Conservation (phyloP, 805 yeast species). For the Tanozyma kutaoensis region DNA sequence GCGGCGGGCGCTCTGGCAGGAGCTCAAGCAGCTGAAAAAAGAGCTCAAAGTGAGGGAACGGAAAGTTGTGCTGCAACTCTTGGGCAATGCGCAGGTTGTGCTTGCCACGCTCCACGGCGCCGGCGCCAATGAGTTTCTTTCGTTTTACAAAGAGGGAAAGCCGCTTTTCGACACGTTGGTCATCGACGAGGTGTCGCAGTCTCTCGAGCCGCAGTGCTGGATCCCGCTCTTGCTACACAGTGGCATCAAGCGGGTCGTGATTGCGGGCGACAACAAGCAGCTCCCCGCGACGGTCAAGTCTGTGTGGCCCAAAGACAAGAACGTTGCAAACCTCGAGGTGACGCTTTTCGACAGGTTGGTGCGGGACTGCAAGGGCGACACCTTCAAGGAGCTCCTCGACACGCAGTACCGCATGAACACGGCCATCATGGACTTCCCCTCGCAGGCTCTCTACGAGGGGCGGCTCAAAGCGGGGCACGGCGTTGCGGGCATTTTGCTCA, state of each 20-base stretch:
- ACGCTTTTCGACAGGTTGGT: constrained; percentile 79
- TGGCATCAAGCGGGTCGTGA: constrained; percentile 42
- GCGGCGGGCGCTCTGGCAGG: constrained; percentile 51
- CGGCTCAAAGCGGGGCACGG: constrained; percentile 47
- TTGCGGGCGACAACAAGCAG: constrained; percentile 92
- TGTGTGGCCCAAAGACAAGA: constrained; percentile 5
- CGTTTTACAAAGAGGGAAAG: constrained; percentile 26
- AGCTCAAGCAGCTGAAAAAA: constrained; percentile 53
- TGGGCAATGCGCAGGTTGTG: constrained; percentile 53
- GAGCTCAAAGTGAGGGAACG: constrained; percentile 60
- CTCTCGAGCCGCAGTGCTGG: constrained; percentile 95
- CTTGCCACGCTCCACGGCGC: constrained; percentile 84
- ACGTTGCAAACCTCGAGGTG: constrained; percentile 34
- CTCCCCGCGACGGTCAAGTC: constrained; percentile 83
- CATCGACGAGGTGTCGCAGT: constrained; percentile 91
- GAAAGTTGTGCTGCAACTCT: constrained; percentile 43
- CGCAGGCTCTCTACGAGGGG: constrained; percentile 49
- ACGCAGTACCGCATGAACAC: constrained; percentile 84
- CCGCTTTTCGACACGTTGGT: constrained; percentile 64
- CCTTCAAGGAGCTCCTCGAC: constrained; percentile 45
- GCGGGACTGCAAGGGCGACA: constrained; percentile 22
- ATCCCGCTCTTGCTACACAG: constrained; percentile 68
- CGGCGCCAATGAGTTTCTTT: constrained; percentile 55
- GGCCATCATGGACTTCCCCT: constrained; percentile 68
- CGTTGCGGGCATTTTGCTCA: constrained; percentile 38